Conservation (phyloP, 805 yeast genomes). For the Barnettozyma sp. region DNA sequence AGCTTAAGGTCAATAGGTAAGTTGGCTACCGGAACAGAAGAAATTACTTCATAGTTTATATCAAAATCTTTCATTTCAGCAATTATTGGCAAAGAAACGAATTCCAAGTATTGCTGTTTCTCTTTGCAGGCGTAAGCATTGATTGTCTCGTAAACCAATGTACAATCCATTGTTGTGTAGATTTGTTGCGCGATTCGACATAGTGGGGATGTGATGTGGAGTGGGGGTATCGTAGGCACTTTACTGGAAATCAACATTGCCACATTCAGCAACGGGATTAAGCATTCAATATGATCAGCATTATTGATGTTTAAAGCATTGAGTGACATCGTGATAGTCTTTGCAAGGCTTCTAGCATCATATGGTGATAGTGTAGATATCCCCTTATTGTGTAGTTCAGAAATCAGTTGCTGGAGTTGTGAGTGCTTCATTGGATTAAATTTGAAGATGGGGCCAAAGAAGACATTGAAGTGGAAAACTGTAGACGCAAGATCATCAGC, state of each 20-base stretch:
- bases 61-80: conserved; percentile 5
- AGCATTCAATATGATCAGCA: conserved; percentile 1
- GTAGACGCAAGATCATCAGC: conserved; percentile 4
- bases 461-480: conserved; percentile 26
- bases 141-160: conserved; percentile 2
- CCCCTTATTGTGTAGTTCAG: neutral
- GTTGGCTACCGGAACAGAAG: neutral
- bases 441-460: conserved; percentile 23
- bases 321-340: conserved; percentile 9
- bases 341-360: conserved; percentile 6
- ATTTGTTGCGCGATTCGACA: neutral
- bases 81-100: conserved; percentile 7
- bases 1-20: conserved; percentile 5
- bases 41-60: conserved; percentile 1
- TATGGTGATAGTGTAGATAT: neutral
- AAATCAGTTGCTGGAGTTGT: neutral
- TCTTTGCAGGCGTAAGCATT: conserved; percentile 3
- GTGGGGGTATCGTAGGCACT: neutral
- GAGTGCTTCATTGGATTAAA: conserved; percentile 6
- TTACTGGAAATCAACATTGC: conserved; percentile 6
- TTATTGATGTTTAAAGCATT: conserved; percentile 3
- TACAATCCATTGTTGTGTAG: neutral
- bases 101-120: conserved; percentile 1
- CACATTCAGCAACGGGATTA: conserved; percentile 6
- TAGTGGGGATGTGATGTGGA: conserved; percentile 6